A percentile compares a stretch with the other conserved stretches of the same genome.
Conservation (phyloP, 768 basidiomycete species). For the Boletus speciosus region DNA sequence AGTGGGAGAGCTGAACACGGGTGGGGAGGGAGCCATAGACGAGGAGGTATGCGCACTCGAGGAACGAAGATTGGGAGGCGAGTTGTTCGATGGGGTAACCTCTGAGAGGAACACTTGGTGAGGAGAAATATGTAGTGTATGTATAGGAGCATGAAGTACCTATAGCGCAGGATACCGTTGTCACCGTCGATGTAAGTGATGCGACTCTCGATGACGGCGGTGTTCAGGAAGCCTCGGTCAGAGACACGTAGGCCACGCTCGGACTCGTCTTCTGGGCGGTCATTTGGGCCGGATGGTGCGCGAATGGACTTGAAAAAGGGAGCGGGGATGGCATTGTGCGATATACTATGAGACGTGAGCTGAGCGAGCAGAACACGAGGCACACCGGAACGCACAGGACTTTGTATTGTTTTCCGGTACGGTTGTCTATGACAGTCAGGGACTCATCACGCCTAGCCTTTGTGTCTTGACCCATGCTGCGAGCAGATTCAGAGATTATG, state of each 20-base stretch:
- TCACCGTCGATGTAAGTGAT: constrained; percentile 94
- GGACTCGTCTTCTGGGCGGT: constrained; percentile 79
- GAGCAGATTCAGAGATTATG: neutral
- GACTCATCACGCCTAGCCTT: constrained; percentile 23
- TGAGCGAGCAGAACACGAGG: neutral
- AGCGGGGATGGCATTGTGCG: constrained; percentile 75
- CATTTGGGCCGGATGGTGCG: constrained; percentile 52
- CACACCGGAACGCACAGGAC: constrained; percentile 55
- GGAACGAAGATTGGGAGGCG: constrained; percentile 72
- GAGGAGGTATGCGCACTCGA: constrained; percentile 82
- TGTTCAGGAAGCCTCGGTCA: constrained; percentile 81
- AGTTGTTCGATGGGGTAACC: constrained; percentile 94
- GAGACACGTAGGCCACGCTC: constrained; percentile 75
- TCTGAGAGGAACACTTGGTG: constrained; percentile 35
- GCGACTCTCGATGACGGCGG: constrained; percentile 71
- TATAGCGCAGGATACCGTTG: constrained; percentile 76
- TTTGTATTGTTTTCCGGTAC: constrained; percentile 74
- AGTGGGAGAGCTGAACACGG: constrained; percentile 53
- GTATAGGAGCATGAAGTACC: constrained; percentile 38
- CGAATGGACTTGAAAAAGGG: constrained; percentile 77
- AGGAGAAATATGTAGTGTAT: neutral
- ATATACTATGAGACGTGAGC: constrained; percentile 48
- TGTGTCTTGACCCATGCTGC: constrained; percentile 27
- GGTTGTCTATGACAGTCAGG: constrained; percentile 76
- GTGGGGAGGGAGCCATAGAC: constrained; percentile 83